These are phyloP conservation scores for Zangia roseola DNA, from an alignment of 768 basidiomycete genomes.

Conservation along the genomic window DNA sequence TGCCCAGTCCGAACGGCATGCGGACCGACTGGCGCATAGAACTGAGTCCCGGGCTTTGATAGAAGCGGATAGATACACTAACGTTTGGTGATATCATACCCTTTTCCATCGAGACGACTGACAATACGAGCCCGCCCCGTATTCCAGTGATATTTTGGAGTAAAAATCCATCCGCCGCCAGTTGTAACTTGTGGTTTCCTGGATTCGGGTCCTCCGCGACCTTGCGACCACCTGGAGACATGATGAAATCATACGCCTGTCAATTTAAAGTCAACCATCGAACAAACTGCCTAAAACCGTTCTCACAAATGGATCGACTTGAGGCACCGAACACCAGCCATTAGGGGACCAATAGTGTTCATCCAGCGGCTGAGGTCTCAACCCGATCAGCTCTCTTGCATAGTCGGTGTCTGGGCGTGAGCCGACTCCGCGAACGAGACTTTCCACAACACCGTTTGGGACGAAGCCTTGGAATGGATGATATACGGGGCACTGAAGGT, in stretches of 20 bases:
- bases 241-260: constrained; percentile 80
- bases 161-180: constrained; percentile 67
- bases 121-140: constrained; percentile 71
- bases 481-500: constrained; percentile 76
- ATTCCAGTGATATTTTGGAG: constrained; percentile 78
- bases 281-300: constrained; percentile 5
- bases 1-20: constrained; percentile 80
- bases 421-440: constrained; percentile 67
- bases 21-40: constrained; percentile 62
- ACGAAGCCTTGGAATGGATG: constrained; percentile 38
- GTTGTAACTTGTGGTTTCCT: constrained; percentile 58
- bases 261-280: not conserved
- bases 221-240: constrained; percentile 54
- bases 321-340: constrained; percentile 77
- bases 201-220: constrained; percentile 72
- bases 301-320: constrained; percentile 65
- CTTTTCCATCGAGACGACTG: constrained; percentile 75
- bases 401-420: constrained; percentile 79
- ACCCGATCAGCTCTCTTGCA: constrained; percentile 65
- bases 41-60: constrained; percentile 4
- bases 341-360: constrained; percentile 58
- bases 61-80: constrained; percentile 25
- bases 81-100: constrained; percentile 87
- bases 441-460: constrained; percentile 34
- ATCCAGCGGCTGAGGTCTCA: constrained; percentile 48